These are phyloP conservation scores for Ajuga reptans DNA, from an alignment of 305 asterid genomes.

Conservation along the genomic window DNA sequence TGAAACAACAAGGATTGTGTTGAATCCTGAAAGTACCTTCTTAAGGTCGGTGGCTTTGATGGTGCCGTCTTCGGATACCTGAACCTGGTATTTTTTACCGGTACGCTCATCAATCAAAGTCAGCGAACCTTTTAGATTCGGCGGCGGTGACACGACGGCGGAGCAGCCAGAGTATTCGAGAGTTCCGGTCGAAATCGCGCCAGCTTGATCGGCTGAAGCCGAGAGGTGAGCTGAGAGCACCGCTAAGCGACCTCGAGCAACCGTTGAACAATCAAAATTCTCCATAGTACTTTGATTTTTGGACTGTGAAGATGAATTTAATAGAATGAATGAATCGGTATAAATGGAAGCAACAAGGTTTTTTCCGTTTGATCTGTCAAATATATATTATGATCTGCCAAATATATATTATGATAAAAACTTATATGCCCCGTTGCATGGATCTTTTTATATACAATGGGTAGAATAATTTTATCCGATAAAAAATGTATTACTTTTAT, in stretches of 20 bases:
- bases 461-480: no score
- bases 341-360: not conserved
- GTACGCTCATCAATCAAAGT: conserved; percentile 75
- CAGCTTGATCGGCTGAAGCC: conserved; percentile 32
- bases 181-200: conserved; percentile 21
- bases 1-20: not conserved
- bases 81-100: conserved; percentile 66
- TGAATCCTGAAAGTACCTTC: conserved; percentile 36
- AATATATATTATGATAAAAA: no score
- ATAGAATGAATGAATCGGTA: not conserved
- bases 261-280: conserved; percentile 38
- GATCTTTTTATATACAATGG: no score
- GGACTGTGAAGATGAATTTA: not conserved
- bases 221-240: conserved; percentile 76
- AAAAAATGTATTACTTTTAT: no score
- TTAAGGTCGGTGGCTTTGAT: conserved; percentile 83
- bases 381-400: no score
- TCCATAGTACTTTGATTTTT: conserved; percentile 27
- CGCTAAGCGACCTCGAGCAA: conserved; percentile 71
- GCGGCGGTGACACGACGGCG: conserved; percentile 52
- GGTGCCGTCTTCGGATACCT: conserved; percentile 82
- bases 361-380: not conserved
- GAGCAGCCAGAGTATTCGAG: conserved; percentile 49
- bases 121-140: conserved; percentile 59
- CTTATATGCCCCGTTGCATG: no score